A percentile compares a stretch with the other conserved stretches of the same genome.
Conservation (phyloP, 352 stramenopile genomes). For the Phytophthora fragariaefolia region DNA sequence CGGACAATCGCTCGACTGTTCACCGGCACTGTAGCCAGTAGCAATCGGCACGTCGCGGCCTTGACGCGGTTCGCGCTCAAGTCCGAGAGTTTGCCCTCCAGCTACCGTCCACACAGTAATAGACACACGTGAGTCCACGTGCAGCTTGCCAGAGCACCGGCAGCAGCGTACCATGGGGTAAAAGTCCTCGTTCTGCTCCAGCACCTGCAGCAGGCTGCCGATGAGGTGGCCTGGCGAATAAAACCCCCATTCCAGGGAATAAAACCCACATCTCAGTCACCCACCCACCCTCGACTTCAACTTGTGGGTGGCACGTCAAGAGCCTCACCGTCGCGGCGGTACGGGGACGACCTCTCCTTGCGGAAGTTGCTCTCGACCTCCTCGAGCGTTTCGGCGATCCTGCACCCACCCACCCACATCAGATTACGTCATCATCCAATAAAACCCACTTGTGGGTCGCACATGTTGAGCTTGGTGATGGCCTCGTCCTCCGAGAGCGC, state of each 20-base stretch:
- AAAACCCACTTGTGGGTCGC: conserved; percentile 1
- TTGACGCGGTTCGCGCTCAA: conserved; percentile 65
- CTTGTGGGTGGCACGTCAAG: not conserved
- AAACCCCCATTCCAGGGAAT: conserved; percentile 6
- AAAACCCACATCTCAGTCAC: not conserved
- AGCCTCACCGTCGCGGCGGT: conserved; percentile 74
- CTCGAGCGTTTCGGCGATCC: conserved; percentile 80
- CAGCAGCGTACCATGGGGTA: conserved; percentile 71
- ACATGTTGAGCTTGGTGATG: conserved; percentile 82
- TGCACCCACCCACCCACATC: conserved; percentile 30
- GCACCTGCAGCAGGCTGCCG: conserved; percentile 72
- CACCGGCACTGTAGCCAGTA: conserved; percentile 77
- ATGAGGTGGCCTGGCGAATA: conserved; percentile 68
- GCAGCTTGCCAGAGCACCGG: too few relatives aligned
- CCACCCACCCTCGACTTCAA: conserved; percentile 2
- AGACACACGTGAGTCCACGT: too few relatives aligned
- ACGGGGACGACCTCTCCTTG: conserved; percentile 74
- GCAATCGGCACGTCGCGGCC: conserved; percentile 69
- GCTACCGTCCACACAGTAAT: conserved; percentile 39
- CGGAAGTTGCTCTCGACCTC: conserved; percentile 80
- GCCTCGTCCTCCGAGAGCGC: conserved; percentile 67
- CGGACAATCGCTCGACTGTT: conserved; percentile 80
- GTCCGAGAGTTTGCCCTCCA: conserved; percentile 74
- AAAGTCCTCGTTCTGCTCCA: conserved; percentile 87
- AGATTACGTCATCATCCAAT: conserved; percentile 9